Conservation (phyloP, 2,329 filamentous ascomycete species). For the Orbilia javanica region DNA sequence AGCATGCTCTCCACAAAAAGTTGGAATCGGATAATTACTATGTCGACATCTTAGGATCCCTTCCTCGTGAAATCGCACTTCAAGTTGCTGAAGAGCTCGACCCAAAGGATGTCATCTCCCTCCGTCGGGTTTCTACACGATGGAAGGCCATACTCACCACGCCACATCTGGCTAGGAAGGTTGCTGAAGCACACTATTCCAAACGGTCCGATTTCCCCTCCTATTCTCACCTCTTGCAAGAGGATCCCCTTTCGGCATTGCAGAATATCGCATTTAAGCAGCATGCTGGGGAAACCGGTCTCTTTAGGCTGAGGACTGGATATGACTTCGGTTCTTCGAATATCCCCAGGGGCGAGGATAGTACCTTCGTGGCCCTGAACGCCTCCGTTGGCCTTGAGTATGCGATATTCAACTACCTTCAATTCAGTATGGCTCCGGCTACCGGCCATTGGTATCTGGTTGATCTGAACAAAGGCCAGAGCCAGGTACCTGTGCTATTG, state of each 20-base stretch:
- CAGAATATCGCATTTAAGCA: conserved; percentile 43
- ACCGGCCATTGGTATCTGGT: conserved; percentile 9
- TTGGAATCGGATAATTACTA: conserved; percentile 14
- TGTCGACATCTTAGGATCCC: conserved; percentile 41
- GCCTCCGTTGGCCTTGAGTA: conserved; percentile 21
- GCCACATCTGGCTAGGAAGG: conserved; percentile 6
- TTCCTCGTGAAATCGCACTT: conserved; percentile 35
- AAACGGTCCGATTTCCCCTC: conserved; percentile 19
- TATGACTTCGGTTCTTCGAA: background rate
- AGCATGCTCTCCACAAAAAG: conserved; percentile 19
- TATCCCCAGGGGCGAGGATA: background rate
- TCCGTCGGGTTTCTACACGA: conserved; percentile 41
- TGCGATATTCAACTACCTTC: background rate
- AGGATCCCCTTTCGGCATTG: conserved; percentile 26
- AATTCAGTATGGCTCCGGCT: background rate
- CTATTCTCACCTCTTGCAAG: conserved; percentile 19
- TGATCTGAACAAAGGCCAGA: background rate
- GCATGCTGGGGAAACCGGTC: conserved; percentile 18
- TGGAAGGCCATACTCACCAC: conserved; percentile 41
- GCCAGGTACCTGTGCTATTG: background rate
- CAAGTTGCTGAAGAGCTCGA: conserved; percentile 37
- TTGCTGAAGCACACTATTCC: conserved; percentile 18
- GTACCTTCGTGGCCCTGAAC: background rate
- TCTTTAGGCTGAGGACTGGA: conserved; percentile 22
- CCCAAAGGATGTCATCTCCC: conserved; percentile 26